phyloP scores from a whole-genome alignment of 345 rosid genomes.

The Brassica incana region DNA sequence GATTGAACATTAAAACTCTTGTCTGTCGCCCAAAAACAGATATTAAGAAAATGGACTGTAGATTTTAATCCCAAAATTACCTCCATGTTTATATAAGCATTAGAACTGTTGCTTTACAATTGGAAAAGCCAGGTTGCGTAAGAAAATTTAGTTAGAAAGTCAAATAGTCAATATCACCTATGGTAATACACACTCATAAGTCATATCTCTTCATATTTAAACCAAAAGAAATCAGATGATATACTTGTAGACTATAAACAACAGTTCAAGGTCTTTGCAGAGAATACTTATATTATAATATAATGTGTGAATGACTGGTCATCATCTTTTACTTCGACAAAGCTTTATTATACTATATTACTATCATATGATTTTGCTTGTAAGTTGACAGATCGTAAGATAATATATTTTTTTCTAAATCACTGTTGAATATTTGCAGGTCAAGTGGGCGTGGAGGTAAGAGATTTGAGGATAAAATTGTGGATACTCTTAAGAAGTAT shows the following conservation, averaged over 20 bases:
- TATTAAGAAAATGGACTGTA: neutral
- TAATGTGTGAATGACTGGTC: neutral
- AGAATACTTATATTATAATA: neutral
- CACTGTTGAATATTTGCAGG: conserved; percentile 43
- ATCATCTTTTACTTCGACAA: neutral
- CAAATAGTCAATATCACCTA: neutral
- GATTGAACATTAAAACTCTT: neutral
- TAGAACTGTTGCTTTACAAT: neutral
- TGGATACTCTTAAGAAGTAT: conserved; percentile 68
- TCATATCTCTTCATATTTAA: neutral
- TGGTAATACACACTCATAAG: neutral
- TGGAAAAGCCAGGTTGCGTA: neutral
- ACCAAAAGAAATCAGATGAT: neutral
- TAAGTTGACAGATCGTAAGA: neutral
- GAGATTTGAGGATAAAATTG: conserved; percentile 75
- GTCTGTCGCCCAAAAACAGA: neutral
- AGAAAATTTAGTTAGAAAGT: neutral
- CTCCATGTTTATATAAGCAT: neutral
- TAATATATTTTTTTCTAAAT: no score
- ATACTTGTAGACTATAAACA: neutral
- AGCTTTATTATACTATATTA: neutral
- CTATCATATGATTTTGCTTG: neutral
- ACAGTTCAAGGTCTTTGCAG: neutral
- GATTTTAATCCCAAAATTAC: neutral
- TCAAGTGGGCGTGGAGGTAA: conserved; percentile 75